Conservation (phyloP, 495 filamentous ascomycete genomes). For the Xylaria sp. region DNA sequence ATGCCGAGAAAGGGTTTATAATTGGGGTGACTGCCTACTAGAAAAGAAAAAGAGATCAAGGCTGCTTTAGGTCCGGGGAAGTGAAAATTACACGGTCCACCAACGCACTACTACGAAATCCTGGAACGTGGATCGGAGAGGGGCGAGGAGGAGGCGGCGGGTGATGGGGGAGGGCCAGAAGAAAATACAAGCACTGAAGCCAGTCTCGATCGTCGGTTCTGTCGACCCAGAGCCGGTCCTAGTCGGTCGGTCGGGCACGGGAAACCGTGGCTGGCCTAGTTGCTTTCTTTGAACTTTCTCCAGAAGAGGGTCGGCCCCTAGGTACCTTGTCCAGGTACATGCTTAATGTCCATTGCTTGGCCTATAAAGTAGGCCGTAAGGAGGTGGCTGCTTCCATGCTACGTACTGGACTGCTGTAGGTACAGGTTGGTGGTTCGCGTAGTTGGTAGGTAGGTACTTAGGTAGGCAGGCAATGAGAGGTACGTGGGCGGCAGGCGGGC, state of each 20-base stretch:
- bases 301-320: background rate
- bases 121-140: slow-evolving; percentile 3
- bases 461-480: background rate
- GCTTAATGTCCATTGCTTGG: too few species aligned
- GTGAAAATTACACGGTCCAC: slow-evolving; percentile 22
- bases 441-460: too few species aligned
- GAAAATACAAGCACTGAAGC: background rate
- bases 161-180: background rate
- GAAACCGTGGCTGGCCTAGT: background rate
- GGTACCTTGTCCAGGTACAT: too few species aligned
- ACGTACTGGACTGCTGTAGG: background rate
- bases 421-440: background rate
- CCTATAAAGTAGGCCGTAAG: background rate
- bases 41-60: background rate
- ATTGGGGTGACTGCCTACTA: background rate
- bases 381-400: background rate
- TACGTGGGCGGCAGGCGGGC: slow-evolving; percentile 14
- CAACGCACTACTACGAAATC: slow-evolving; percentile 4
- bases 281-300: background rate
- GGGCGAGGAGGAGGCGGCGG: background rate
- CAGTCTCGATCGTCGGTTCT: background rate
- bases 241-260: slow-evolving; percentile 4
- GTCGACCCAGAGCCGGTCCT: slow-evolving; percentile 21
- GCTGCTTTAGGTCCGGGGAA: slow-evolving; percentile 16
- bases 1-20: slow-evolving; percentile 20